phyloP scores from a whole-genome alignment of 345 rosid genomes.

The Arabidopsis thaliana region TAIR10.1 NC_003075.7:7540501-7541000 shows the following conservation, averaged over 20 bases:
- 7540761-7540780: neutral
- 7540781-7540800: neutral
- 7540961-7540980: neutral
- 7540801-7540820: neutral
- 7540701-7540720: neutral
- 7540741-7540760: neutral
- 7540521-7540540: neutral
- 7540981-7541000: neutral
- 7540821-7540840: too few relatives aligned
- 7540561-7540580: conserved; percentile 2
- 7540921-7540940: neutral
- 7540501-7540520: neutral
- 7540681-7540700: neutral
- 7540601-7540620: conserved; percentile 19
- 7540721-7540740: neutral
- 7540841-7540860: too few relatives aligned
- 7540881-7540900: neutral
- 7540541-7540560: neutral
- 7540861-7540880: neutral
- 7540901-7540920: neutral
- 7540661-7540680: neutral
- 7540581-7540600: conserved; percentile 13
- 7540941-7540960: neutral
- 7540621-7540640: neutral
- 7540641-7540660: neutral